A percentile compares a stretch with the other conserved stretches of the same genome.
These are phyloP conservation scores for Chenopodium formosanum DNA, from an alignment of 148 eudicot species.

Conservation along the genomic window DNA sequence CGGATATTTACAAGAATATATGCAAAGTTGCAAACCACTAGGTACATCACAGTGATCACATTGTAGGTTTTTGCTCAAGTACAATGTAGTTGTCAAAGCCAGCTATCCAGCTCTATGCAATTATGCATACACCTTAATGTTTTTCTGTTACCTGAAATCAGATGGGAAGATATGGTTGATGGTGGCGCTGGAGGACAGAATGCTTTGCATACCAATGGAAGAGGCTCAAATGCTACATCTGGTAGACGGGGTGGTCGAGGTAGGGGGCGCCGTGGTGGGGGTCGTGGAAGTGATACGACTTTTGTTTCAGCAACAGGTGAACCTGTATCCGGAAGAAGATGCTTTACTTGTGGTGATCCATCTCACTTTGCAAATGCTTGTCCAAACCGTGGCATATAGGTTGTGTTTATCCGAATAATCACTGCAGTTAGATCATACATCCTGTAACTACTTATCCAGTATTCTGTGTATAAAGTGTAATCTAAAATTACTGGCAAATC, in stretches of 20 bases:
- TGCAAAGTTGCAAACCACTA: not conserved
- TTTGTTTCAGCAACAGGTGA: slow-evolving; percentile 96
- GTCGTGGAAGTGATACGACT: slow-evolving; percentile 37
- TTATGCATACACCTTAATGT: slow-evolving; percentile 2
- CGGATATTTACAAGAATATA: not conserved
- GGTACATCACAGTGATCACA: too few relatives aligned
- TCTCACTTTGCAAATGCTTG: slow-evolving; percentile 91
- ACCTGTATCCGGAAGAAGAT: slow-evolving; percentile 64
- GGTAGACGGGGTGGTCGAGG: slow-evolving; percentile 45
- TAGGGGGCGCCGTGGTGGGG: slow-evolving; percentile 39
- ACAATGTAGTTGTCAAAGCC: not conserved
- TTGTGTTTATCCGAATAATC: not conserved
- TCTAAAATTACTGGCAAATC: not conserved
- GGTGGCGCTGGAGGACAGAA: slow-evolving; percentile 35
- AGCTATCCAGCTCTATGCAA: not conserved
- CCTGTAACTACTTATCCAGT: not conserved
- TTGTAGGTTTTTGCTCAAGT: not conserved
- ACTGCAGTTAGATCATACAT: not conserved
- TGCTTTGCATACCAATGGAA: slow-evolving; percentile 29
- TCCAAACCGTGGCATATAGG: slow-evolving; percentile 62
- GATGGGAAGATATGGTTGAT: slow-evolving; percentile 78
- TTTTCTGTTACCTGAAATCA: slow-evolving; percentile 27
- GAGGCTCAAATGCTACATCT: slow-evolving; percentile 35
- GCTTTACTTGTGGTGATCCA: slow-evolving; percentile 84
- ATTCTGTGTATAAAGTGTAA: not conserved